These are phyloP conservation scores for Prinsepia uniflora DNA, from an alignment of 306 rosid genomes.

Conservation along the genomic window DNA sequence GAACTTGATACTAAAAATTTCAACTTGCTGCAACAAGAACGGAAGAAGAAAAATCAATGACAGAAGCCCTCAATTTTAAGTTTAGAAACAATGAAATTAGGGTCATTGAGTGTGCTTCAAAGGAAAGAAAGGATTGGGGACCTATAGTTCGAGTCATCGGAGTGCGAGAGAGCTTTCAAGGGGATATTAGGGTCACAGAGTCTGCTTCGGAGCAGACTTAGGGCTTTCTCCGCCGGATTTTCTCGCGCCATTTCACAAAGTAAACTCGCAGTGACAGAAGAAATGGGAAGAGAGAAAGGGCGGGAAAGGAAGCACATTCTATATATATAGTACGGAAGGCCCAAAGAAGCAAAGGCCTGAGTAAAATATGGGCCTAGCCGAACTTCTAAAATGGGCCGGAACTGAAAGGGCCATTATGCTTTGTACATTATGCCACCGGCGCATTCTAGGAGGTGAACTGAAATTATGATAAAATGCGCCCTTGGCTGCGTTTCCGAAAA, in stretches of 20 bases:
- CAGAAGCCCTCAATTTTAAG: neutral
- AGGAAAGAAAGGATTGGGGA: neutral
- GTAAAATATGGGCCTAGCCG: neutral
- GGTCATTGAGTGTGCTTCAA: neutral
- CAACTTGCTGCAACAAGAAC: slow-evolving; percentile 52
- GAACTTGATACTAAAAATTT: slow-evolving; percentile 80
- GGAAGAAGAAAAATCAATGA: neutral
- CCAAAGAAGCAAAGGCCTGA: neutral
- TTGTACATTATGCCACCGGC: neutral
- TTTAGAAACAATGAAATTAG: neutral
- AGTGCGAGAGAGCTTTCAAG: slow-evolving; percentile 40
- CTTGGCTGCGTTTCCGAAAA: slow-evolving; percentile 16
- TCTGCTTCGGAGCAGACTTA: slow-evolving; percentile 54
- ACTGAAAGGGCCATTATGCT: neutral
- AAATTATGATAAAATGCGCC: slow-evolving; percentile 14
- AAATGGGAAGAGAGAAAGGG: slow-evolving; percentile 14
- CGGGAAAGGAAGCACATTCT: slow-evolving; percentile 23
- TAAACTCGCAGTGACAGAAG: neutral
- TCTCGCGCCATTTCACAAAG: slow-evolving; percentile 37
- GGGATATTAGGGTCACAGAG: slow-evolving; percentile 54
- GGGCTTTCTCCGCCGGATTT: slow-evolving; percentile 44
- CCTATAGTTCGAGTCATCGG: slow-evolving; percentile 65
- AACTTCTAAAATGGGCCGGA: neutral
- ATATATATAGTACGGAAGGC: neutral
- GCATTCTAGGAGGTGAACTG: neutral